phyloP scores from a whole-genome alignment of 805 yeast species.

The Candida ortonii region DNA sequence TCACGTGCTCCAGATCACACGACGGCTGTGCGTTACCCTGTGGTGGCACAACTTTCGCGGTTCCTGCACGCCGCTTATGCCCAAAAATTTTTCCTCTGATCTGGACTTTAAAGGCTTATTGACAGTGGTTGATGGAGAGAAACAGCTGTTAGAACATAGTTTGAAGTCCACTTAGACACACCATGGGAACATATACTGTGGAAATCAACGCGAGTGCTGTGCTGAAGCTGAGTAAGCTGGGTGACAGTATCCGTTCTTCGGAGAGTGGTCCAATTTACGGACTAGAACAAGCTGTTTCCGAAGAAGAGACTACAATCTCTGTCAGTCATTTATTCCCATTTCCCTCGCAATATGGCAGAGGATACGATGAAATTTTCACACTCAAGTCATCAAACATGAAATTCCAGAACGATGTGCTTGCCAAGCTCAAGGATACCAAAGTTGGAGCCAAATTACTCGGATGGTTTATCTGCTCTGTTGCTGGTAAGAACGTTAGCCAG shows the following conservation, averaged over 20 bases:
- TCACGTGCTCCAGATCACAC: too few relatives aligned
- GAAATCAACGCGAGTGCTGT: constrained; percentile 53
- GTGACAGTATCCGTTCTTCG: constrained; percentile 58
- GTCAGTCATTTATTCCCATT: constrained; percentile 65
- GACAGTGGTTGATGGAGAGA: too few relatives aligned
- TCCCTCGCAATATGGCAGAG: constrained; percentile 39
- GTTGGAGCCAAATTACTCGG: constrained; percentile 72
- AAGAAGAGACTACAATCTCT: constrained; percentile 37
- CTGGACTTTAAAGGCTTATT: too few relatives aligned
- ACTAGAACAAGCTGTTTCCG: constrained; percentile 56
- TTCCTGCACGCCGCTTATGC: too few relatives aligned
- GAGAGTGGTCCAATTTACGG: constrained; percentile 75
- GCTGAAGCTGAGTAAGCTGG: constrained; percentile 62
- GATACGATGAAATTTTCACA: constrained; percentile 51
- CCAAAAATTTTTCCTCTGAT: too few relatives aligned
- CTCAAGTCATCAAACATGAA: constrained; percentile 55
- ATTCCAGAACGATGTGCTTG: constrained; percentile 67
- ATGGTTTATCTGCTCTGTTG: constrained; percentile 70
- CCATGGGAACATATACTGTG: constrained; percentile 28
- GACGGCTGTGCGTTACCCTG: too few relatives aligned
- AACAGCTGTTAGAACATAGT: constrained; percentile 3
- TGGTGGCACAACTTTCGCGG: too few relatives aligned
- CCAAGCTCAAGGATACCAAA: constrained; percentile 58
- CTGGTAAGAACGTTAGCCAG: constrained; percentile 67
- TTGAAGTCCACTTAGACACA: too few relatives aligned